These are phyloP conservation scores for Aspergillus fischeri DNA, from an alignment of 2,329 filamentous ascomycete species.

Conservation along the genomic window DNA sequence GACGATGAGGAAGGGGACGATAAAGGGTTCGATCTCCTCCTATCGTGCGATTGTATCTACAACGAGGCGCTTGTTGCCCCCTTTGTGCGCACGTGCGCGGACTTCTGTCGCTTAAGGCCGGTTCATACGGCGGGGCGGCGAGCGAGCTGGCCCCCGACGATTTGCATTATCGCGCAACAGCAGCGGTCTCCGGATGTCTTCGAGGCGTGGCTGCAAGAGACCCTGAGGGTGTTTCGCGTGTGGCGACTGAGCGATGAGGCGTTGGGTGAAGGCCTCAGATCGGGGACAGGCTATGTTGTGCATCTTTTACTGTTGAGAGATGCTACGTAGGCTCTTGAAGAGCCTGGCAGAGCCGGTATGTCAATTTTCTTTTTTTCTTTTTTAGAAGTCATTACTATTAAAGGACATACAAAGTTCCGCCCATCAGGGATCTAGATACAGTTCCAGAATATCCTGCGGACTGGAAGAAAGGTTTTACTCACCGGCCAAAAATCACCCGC, in stretches of 20 bases:
- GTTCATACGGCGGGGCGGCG: slow-evolving; percentile 12
- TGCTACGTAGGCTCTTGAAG: neutral
- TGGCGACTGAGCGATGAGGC: slow-evolving; percentile 70
- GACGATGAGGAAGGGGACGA: slow-evolving; percentile 28
- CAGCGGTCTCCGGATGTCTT: slow-evolving; percentile 82
- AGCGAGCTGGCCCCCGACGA: slow-evolving; percentile 43
- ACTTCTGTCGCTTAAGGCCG: slow-evolving; percentile 62
- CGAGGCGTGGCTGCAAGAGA: slow-evolving; percentile 70
- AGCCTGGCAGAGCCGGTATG: too few species aligned
- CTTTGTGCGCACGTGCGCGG: slow-evolving; percentile 74
- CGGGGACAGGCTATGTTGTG: slow-evolving; percentile 72
- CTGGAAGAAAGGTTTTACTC: too few species aligned
- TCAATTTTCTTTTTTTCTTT: too few species aligned
- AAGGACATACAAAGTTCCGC: too few species aligned
- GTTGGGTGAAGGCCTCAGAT: slow-evolving; percentile 56
- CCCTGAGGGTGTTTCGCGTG: slow-evolving; percentile 62
- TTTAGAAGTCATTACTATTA: too few species aligned
- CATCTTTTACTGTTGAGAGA: slow-evolving; percentile 66
- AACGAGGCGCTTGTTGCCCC: slow-evolving; percentile 82
- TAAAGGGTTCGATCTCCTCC: slow-evolving; percentile 62
- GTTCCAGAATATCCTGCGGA: too few species aligned
- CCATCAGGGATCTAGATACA: too few species aligned
- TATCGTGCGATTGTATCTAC: slow-evolving; percentile 94
- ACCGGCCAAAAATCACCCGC: too few species aligned
- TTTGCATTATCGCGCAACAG: slow-evolving; percentile 86